A percentile compares a stretch with the other conserved stretches of the same genome.
These are phyloP conservation scores for Vararia minispora DNA, from an alignment of 768 basidiomycete genomes.

Conservation along the genomic window DNA sequence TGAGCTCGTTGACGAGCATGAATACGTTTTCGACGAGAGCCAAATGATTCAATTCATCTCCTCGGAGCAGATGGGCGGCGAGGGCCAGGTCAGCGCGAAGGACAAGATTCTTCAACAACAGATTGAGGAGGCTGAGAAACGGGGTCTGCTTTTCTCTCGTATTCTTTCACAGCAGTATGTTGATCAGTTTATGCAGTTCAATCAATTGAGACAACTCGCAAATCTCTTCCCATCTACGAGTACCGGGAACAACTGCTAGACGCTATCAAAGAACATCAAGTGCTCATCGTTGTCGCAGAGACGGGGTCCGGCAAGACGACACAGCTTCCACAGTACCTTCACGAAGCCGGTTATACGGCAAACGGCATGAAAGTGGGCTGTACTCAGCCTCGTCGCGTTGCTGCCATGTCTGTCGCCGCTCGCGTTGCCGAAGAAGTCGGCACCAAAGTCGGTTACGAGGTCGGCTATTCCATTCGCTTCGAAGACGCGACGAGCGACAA, in stretches of 20 bases:
- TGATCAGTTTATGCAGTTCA: slow-evolving; percentile 38
- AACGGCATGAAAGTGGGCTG: slow-evolving; percentile 87
- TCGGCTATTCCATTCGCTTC: slow-evolving; percentile 99
- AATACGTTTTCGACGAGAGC: slow-evolving; percentile 97
- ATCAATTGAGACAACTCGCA: slow-evolving; percentile 88
- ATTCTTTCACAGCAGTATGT: slow-evolving; percentile 3
- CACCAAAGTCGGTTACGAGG: slow-evolving; percentile 92
- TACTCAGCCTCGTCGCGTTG: slow-evolving; percentile 96
- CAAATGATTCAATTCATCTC: slow-evolving; percentile 95
- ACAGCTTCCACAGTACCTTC: slow-evolving; percentile 94
- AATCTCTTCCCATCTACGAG: slow-evolving; percentile 83
- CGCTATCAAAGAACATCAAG: slow-evolving; percentile 85
- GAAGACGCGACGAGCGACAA: slow-evolving; percentile 99
- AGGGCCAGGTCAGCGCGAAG: slow-evolving; percentile 64
- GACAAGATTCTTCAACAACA: slow-evolving; percentile 79
- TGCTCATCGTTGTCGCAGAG: slow-evolving; percentile 95
- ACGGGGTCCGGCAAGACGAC: slow-evolving; percentile 99
- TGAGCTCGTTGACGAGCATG: slow-evolving; percentile 76
- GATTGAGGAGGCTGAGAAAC: slow-evolving; percentile 84
- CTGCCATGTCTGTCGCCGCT: slow-evolving; percentile 98
- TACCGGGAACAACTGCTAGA: slow-evolving; percentile 83
- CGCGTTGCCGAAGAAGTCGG: slow-evolving; percentile 99
- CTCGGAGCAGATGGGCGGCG: slow-evolving; percentile 61
- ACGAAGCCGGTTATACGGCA: slow-evolving; percentile 92
- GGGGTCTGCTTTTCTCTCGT: slow-evolving; percentile 41